Evolutionary conservation across 768 basidiomycete species (phyloP), one percentile per base, ranked within the genome.

Genomic region (Galerina sulciceps): DNA sequence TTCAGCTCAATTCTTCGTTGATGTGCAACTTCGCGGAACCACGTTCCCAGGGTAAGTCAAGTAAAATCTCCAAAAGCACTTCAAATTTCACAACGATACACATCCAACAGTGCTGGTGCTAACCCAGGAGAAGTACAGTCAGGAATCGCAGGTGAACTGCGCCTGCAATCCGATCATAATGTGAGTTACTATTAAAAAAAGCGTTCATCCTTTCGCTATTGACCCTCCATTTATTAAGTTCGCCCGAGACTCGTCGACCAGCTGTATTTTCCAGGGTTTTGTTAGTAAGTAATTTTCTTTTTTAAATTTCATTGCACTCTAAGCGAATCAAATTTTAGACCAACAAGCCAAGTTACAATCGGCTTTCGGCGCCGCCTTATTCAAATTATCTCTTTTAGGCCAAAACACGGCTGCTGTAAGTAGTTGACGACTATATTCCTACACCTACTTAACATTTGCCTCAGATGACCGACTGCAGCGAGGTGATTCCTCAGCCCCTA

Each of bases 241-340:
- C 51, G 73, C 73, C 26, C 59, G 70, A 53, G 77, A 81, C 67
- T 58, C 72, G 6, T 71, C 76, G 47, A 83, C 81, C 26, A 73
- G 78, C 17, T 82, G 81, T 71, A 63, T 66, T 43, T 82, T 80
- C 80, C 81, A 82, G 65, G 68, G 70, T 2, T 72, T 76, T 58
- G 75, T 75, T 35, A 69, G 73, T 74, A 41, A 60, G 71, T 62
- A 14, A 44, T 38, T 20, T 15, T 36, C 6, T 3, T n/a, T 6
- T 46, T 10, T 23, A 6, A 20, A 10, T 9, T 44, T 48, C 10
- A 1, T 37, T 11, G n/a, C 20, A 38, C 6, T 45, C n/a, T 43
- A 9, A 14, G 15, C 11, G 14, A 10, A 22, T 43, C 35, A 14
- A 2, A 26, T 43, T 18, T 51, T 14, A 72, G 70, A 58, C 59